Evolutionary conservation across 306 rosid genomes (phyloP).

Genomic region (Fagus sylvatica): DNA sequence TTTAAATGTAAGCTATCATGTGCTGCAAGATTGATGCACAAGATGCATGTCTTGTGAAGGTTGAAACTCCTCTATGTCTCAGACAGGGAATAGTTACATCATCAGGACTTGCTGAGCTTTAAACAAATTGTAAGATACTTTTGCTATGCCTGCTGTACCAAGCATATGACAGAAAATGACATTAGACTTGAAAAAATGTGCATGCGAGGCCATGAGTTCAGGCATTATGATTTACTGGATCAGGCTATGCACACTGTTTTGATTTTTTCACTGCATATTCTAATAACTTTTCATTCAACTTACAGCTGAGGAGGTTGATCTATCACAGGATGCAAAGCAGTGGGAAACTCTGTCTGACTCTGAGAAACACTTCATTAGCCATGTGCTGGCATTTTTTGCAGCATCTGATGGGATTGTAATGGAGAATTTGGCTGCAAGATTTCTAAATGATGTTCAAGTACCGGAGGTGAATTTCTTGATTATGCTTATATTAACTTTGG

Average conservation of each 20-base stretch:
- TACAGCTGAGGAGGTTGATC: constrained; percentile 95
- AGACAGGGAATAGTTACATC: not conserved
- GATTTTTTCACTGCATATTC: constrained; percentile 1
- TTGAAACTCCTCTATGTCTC: not conserved
- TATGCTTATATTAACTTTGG: not conserved
- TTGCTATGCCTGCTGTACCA: not conserved
- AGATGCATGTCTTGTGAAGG: not conserved
- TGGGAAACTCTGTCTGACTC: constrained; percentile 72
- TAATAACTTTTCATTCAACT: constrained; percentile 33
- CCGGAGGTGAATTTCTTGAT: constrained; percentile 60
- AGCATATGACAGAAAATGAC: not conserved
- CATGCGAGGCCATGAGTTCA: not conserved
- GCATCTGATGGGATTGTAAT: constrained; percentile 93
- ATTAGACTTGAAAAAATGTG: not conserved
- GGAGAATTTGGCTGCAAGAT: constrained; percentile 87
- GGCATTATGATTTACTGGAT: not conserved
- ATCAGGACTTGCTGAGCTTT: not conserved
- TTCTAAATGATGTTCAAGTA: constrained; percentile 79
- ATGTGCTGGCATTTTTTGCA: constrained; percentile 84
- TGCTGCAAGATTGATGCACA: not conserved
- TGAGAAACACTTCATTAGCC: constrained; percentile 80
- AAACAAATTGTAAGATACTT: not conserved
- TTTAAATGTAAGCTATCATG: not conserved
- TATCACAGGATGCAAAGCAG: constrained; percentile 64
- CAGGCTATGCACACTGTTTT: not conserved